A percentile compares a stretch with the other conserved stretches of the same genome.
Evolutionary conservation across 805 yeast genomes (phyloP).

Genomic region (Sugiyamaella lignohabitans): DNA sequence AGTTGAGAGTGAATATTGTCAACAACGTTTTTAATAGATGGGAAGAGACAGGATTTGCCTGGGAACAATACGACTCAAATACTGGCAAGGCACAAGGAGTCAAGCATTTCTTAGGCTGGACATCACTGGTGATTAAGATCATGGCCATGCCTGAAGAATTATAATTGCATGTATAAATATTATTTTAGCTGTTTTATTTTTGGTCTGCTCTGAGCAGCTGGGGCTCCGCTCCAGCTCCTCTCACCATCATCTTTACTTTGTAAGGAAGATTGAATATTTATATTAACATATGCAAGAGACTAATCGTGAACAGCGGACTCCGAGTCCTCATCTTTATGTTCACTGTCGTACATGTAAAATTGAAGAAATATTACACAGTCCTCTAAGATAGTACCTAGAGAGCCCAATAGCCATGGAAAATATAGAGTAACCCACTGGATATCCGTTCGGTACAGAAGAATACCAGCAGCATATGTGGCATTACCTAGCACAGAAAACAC

Average conservation of each 20-base stretch:
- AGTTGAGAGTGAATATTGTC: constrained; percentile 62
- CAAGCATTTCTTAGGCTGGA: constrained; percentile 92
- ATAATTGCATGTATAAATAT: too few relatives aligned
- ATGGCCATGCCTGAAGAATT: constrained; percentile 83
- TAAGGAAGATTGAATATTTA: too few relatives aligned
- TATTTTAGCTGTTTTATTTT: too few relatives aligned
- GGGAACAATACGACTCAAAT: constrained; percentile 82
- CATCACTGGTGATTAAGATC: constrained; percentile 70
- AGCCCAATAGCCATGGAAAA: constrained; percentile 72
- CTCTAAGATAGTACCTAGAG: constrained; percentile 69
- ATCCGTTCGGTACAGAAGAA: constrained; percentile 59
- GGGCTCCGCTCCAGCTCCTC: too few relatives aligned
- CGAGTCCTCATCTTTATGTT: constrained; percentile 2
- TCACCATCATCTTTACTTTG: too few relatives aligned
- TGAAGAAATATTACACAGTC: constrained; percentile 61
- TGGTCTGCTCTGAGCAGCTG: too few relatives aligned
- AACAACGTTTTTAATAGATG: constrained; percentile 63
- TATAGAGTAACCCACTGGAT: constrained; percentile 52
- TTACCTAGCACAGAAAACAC: constrained; percentile 70
- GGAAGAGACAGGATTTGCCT: constrained; percentile 69
- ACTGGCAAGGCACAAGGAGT: constrained; percentile 77
- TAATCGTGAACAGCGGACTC: neutral
- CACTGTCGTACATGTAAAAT: constrained; percentile 49
- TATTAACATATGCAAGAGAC: too few relatives aligned
- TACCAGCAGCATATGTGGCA: constrained; percentile 68